phyloP scores from a whole-genome alignment of 2,329 filamentous ascomycete species.

The Microdochium trichocladiopsis region DNA sequence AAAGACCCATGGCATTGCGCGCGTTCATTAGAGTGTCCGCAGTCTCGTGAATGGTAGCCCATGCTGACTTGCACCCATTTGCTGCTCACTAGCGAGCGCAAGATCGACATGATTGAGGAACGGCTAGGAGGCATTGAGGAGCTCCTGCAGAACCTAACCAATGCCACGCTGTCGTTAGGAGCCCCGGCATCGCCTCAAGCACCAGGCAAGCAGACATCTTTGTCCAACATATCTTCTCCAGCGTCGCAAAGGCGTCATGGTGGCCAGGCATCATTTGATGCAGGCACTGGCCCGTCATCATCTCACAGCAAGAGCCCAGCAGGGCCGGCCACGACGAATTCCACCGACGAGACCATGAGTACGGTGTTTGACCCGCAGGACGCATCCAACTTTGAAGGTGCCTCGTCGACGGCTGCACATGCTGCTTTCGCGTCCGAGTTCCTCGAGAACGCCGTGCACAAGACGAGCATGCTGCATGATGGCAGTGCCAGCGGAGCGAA shows the following conservation, averaged over 20 bases:
- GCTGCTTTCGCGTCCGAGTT: constrained; percentile 39
- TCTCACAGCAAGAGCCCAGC: not conserved
- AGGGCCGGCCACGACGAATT: constrained; percentile 3
- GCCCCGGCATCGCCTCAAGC: not conserved
- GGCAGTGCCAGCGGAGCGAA: constrained; percentile 33
- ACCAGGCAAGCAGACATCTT: not conserved
- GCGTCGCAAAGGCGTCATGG: not conserved
- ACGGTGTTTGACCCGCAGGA: constrained; percentile 48
- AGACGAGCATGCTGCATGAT: constrained; percentile 1
- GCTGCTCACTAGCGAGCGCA: constrained; percentile 35
- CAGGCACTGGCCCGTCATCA: not conserved
- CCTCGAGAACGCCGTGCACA: constrained; percentile 25
- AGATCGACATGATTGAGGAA: constrained; percentile 35
- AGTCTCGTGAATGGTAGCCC: too few relatives aligned
- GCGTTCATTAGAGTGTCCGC: too few relatives aligned
- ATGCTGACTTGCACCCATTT: not conserved
- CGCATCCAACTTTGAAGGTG: constrained; percentile 35
- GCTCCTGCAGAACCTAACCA: constrained; percentile 24
- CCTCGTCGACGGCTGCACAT: constrained; percentile 37
- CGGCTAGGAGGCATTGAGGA: constrained; percentile 29
- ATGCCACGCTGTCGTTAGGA: constrained; percentile 7
- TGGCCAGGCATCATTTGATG: too few relatives aligned
- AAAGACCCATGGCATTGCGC: not conserved
- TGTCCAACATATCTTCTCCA: not conserved
- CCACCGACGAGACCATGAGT: constrained; percentile 31